These are phyloP conservation scores for Penicillium crystallinum DNA, from an alignment of 495 filamentous ascomycete species.

Conservation along the genomic window DNA sequence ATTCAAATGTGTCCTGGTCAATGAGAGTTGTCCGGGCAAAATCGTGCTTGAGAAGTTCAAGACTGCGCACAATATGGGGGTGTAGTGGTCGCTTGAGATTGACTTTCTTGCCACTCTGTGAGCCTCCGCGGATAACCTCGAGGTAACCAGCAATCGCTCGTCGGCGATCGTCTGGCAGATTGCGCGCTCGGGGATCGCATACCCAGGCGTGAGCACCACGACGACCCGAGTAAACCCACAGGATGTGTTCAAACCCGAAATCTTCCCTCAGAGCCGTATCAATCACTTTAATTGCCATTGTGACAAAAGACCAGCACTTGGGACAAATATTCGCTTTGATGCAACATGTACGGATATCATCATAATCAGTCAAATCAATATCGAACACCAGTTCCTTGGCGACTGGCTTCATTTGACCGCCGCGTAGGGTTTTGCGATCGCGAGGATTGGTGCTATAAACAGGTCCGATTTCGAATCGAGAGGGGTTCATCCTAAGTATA, in stretches of 20 bases:
- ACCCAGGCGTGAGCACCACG: conserved; percentile 98
- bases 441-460: conserved; percentile 91
- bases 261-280: conserved; percentile 83
- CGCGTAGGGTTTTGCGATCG: conserved; percentile 78
- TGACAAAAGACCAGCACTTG: conserved; percentile 95
- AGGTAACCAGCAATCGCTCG: conserved; percentile 82
- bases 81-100: conserved; percentile 83
- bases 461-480: conserved; percentile 95
- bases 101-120: conserved; percentile 80
- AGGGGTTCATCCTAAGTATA: conserved; percentile 75
- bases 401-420: conserved; percentile 62
- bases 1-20: conserved; percentile 80
- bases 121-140: conserved; percentile 77
- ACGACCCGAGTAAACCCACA: conserved; percentile 97
- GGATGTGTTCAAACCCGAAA: conserved; percentile 91
- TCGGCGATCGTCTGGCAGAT: conserved; percentile 76
- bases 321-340: conserved; percentile 85
- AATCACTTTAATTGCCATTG: conserved; percentile 93
- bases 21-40: conserved; percentile 77
- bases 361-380: conserved; percentile 98
- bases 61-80: conserved; percentile 80
- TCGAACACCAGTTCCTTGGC: conserved; percentile 95
- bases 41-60: conserved; percentile 71
- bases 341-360: conserved; percentile 93
- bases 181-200: conserved; percentile 82